phyloP scores from a whole-genome alignment of 2,329 filamentous ascomycete species.

The Rachicladosporium sp. region DNA sequence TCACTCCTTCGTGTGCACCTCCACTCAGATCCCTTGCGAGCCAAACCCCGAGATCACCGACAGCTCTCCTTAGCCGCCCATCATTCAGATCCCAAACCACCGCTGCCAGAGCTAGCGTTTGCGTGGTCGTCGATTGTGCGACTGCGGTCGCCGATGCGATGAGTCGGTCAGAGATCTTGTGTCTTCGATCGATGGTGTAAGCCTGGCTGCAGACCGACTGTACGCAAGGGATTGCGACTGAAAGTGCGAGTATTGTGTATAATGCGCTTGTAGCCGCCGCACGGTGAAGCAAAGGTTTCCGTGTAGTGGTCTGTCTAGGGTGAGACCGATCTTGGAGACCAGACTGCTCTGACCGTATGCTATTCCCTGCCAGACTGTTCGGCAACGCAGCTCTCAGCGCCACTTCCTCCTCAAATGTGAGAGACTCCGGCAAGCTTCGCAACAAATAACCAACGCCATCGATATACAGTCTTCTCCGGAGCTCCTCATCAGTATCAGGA shows the following conservation, averaged over 20 bases:
- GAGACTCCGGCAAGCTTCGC: conserved; percentile 45
- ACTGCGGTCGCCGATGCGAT: conserved; percentile 37
- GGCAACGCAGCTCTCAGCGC: conserved; percentile 43
- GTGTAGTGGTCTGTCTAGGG: neutral
- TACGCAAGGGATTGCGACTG: conserved; percentile 50
- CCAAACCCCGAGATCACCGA: conserved; percentile 48
- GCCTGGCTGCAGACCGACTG: conserved; percentile 41
- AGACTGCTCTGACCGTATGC: no score
- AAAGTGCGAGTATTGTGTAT: conserved; percentile 41
- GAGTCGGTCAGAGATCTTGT: conserved; percentile 50
- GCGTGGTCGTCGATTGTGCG: conserved; percentile 42
- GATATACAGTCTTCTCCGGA: conserved; percentile 53
- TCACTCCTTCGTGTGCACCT: conserved; percentile 52
- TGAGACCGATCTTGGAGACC: conserved; percentile 7
- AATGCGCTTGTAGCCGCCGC: conserved; percentile 11
- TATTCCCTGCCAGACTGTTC: conserved; percentile 15
- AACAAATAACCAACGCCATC: conserved; percentile 52
- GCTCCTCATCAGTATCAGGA: no score
- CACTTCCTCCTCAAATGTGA: conserved; percentile 43
- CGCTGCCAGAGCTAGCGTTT: conserved; percentile 40
- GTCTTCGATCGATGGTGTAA: conserved; percentile 53
- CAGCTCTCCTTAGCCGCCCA: conserved; percentile 47
- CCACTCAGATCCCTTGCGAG: conserved; percentile 51
- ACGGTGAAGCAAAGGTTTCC: conserved; percentile 13
- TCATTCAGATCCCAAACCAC: conserved; percentile 50